Evolutionary conservation across 176 grass and related monocot genomes (phyloP), one percentile per base, ranked within the genome.

Genomic region (Oryza coarctata): DNA sequence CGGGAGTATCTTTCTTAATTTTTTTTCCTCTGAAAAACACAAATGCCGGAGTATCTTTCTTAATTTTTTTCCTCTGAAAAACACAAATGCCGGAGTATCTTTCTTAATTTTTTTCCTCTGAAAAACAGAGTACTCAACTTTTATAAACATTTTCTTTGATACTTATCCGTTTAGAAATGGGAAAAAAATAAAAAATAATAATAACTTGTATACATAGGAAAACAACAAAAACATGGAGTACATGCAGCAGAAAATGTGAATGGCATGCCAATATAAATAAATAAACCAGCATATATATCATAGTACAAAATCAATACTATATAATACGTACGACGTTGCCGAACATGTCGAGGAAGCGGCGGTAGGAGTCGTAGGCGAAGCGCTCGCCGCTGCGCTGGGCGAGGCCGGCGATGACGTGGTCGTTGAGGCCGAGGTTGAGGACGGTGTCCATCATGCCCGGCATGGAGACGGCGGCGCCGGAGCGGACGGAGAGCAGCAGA

Each of bases 391-490:
- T 96, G 91, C 94, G 95, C 28, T 83, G 43, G 1, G 93, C 93
- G 2, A 99, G 87, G 5, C 93, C 97, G 0, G 66, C 86, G 22
- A 90, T 93, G 50, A 99, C 93, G 57, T 90, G 87, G 80, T 99
- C 97, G 80, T 96, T 94, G 55, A 99, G 93, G 6, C 97, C 97
- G 81, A 99, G 85, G 76, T 99, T 99, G 32, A 99, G 85, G 77
- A 99, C 97, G 1, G 97, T 99, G 86, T 99, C 97, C 97, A 99
- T 99, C 97, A 99, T 99, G 0, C 97, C 97, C 1, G 97, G 97
- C 97, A 99, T 99, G 7, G 97, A 99, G 23, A 99, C 96, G 1
- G 97, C 97, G n/a, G 97, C 97, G 63, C 97, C 97, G 64, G 97
- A 99, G 9, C 97, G 93, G 70, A 99, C 97, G 84, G 97, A 99